phyloP scores from a whole-genome alignment of 345 rosid genomes.

The Sapria himalayana region DNA sequence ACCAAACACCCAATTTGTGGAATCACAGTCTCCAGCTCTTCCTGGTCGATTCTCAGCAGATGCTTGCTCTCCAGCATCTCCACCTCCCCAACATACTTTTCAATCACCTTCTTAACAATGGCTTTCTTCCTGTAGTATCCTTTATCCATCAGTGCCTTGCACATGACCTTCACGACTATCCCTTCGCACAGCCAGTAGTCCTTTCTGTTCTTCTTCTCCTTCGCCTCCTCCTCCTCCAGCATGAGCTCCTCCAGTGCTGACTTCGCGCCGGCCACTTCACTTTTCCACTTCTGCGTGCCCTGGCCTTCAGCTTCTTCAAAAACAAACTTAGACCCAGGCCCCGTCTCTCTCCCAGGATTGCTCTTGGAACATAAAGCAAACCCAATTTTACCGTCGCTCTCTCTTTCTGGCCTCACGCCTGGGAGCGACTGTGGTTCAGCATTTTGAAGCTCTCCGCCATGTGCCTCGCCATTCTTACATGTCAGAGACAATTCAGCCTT shows the following conservation, averaged over 20 bases:
- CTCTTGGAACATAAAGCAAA: conserved; percentile 36
- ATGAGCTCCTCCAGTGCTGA: conserved; percentile 77
- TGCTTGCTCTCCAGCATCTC: conserved; percentile 76
- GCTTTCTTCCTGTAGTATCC: conserved; percentile 91
- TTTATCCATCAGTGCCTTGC: conserved; percentile 49
- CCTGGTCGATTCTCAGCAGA: conserved; percentile 68
- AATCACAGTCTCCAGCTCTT: conserved; percentile 88
- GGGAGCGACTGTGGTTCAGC: conserved; percentile 1
- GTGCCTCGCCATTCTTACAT: not conserved
- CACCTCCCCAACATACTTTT: conserved; percentile 65
- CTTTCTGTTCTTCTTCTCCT: conserved; percentile 67
- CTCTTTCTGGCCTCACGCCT: conserved; percentile 26
- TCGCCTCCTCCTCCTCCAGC: conserved; percentile 71
- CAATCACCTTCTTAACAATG: conserved; percentile 61
- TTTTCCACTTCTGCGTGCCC: conserved; percentile 16
- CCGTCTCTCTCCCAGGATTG: conserved; percentile 22
- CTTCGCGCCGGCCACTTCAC: conserved; percentile 11
- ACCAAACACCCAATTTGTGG: conserved; percentile 68
- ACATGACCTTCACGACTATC: conserved; percentile 76
- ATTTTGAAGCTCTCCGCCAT: conserved; percentile 6
- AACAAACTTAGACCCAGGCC: conserved; percentile 26
- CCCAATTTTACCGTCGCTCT: conserved; percentile 46
- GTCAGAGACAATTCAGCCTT: conserved; percentile 27
- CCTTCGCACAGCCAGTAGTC: conserved; percentile 81
- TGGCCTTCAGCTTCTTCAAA: conserved; percentile 38